Percentiles rank a stretch among this genome's conserved stretches.
phyloP scores from a whole-genome alignment of 805 yeast genomes.

The Zygosaccharomyces gambellarensis region DNA sequence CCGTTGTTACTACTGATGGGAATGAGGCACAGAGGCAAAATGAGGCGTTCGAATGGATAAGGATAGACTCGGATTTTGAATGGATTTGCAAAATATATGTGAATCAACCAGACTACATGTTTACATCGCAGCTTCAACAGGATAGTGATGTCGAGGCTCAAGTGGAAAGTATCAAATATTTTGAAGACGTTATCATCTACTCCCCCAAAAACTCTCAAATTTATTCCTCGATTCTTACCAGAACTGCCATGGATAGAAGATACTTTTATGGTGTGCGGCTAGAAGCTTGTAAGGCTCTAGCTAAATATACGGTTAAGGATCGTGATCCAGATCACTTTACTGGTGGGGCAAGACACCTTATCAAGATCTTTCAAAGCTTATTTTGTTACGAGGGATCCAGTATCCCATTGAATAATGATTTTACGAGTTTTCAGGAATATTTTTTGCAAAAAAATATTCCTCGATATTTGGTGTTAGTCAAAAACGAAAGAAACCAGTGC shows the following conservation, averaged over 20 bases:
- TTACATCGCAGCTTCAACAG: conserved; percentile 84
- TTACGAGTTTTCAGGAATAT: conserved; percentile 62
- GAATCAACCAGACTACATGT: conserved; percentile 93
- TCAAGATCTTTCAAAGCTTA: conserved; percentile 60
- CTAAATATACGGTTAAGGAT: conserved; percentile 51
- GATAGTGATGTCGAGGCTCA: conserved; percentile 98
- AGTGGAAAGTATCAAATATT: conserved; percentile 70
- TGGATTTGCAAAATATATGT: conserved; percentile 85
- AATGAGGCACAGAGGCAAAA: conserved; percentile 36
- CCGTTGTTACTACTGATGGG: conserved; percentile 46
- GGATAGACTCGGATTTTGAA: conserved; percentile 96
- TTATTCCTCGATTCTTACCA: conserved; percentile 68
- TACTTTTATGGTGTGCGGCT: conserved; percentile 86
- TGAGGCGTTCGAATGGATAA: conserved; percentile 95
- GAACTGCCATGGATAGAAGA: conserved; percentile 78
- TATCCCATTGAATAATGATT: conserved; percentile 79
- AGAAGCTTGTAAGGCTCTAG: conserved; percentile 79
- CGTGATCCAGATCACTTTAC: conserved; percentile 17
- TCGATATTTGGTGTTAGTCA: conserved; percentile 51
- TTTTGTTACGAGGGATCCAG: conserved; percentile 66
- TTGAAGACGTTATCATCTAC: conserved; percentile 43
- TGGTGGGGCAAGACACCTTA: conserved; percentile 64
- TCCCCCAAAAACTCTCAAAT: conserved; percentile 37
- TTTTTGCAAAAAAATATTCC: conserved; percentile 70
- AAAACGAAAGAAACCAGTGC: conserved; percentile 59